Percentiles rank a stretch among this genome's conserved stretches.
These are phyloP conservation scores for Picochlorum sp. DNA, from an alignment of 139 green algal genomes.

Conservation along the genomic window DNA sequence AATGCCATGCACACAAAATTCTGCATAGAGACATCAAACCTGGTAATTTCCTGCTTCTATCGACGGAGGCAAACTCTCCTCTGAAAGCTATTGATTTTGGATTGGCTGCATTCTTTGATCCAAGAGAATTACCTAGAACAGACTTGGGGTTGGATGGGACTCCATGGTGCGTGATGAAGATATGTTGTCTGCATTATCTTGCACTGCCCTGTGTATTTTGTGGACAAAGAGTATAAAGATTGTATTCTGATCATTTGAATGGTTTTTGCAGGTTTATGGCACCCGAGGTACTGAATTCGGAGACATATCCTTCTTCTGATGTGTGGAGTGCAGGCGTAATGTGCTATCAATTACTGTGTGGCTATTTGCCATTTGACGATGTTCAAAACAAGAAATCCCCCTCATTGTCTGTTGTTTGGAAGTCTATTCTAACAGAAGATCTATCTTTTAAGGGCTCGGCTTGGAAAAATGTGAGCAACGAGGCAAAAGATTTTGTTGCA, in stretches of 20 bases:
- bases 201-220: background rate
- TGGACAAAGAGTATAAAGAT: background rate
- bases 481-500: conserved; percentile 75
- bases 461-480: conserved; percentile 59
- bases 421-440: conserved; percentile 24
- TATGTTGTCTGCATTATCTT: background rate
- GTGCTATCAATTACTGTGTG: conserved; percentile 75
- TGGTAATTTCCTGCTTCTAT: conserved; percentile 89
- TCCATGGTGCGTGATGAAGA: conserved; percentile 44
- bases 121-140: conserved; percentile 54
- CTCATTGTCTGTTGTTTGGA: conserved; percentile 62
- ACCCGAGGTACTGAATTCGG: conserved; percentile 62
- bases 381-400: conserved; percentile 48
- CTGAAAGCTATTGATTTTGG: conserved; percentile 94
- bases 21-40: conserved; percentile 78
- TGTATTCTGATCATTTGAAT: background rate
- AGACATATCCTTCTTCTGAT: conserved; percentile 62
- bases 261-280: conserved; percentile 48
- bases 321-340: conserved; percentile 85
- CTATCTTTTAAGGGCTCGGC: conserved; percentile 3
- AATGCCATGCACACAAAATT: conserved; percentile 45
- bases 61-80: conserved; percentile 43
- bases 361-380: conserved; percentile 80
- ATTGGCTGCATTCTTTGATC: conserved; percentile 72
- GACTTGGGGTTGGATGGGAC: conserved; percentile 85